Evolutionary conservation across 2,329 filamentous ascomycete genomes (phyloP).

Genomic region (Arthrinium phaeospermum): DNA sequence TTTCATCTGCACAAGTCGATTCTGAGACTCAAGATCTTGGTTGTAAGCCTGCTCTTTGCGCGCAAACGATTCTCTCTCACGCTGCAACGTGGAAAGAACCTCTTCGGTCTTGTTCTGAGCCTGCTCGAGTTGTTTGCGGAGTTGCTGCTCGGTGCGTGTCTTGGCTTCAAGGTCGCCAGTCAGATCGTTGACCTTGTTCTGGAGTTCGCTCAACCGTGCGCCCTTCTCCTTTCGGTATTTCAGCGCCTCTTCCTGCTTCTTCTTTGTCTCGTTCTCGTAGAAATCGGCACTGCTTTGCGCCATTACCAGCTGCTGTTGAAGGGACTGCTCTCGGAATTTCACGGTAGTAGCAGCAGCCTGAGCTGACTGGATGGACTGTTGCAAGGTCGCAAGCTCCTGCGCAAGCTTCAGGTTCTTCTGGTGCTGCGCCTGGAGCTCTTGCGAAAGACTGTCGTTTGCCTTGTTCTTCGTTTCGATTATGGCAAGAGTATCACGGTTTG

Average conservation of each 20-base stretch:
- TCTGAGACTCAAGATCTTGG: constrained; percentile 82
- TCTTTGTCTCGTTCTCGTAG: constrained; percentile 90
- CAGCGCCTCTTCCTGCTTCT: constrained; percentile 83
- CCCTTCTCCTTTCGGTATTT: constrained; percentile 96
- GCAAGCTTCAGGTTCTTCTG: constrained; percentile 84
- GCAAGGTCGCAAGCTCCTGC: constrained; percentile 79
- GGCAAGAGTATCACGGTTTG: constrained; percentile 87
- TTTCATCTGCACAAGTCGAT: constrained; percentile 81
- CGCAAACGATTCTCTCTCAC: constrained; percentile 82
- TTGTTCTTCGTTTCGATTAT: constrained; percentile 89
- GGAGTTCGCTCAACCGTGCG: constrained; percentile 83
- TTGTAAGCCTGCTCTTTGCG: constrained; percentile 86
- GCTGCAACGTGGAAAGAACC: constrained; percentile 78
- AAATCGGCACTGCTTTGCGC: constrained; percentile 91
- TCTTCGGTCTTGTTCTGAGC: constrained; percentile 88
- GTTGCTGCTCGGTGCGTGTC: constrained; percentile 77
- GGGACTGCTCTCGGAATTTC: constrained; percentile 87
- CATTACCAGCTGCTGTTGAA: constrained; percentile 89
- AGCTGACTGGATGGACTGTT: constrained; percentile 83
- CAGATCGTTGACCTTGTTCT: constrained; percentile 86
- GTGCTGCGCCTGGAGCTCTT: constrained; percentile 87
- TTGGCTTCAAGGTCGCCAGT: constrained; percentile 77
- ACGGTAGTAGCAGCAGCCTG: constrained; percentile 80
- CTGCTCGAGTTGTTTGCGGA: constrained; percentile 82
- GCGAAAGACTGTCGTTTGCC: constrained; percentile 82